Evolutionary conservation across 768 basidiomycete genomes (phyloP), one percentile per base, ranked within the genome.

Genomic region (Leccinum subtestaceum): DNA sequence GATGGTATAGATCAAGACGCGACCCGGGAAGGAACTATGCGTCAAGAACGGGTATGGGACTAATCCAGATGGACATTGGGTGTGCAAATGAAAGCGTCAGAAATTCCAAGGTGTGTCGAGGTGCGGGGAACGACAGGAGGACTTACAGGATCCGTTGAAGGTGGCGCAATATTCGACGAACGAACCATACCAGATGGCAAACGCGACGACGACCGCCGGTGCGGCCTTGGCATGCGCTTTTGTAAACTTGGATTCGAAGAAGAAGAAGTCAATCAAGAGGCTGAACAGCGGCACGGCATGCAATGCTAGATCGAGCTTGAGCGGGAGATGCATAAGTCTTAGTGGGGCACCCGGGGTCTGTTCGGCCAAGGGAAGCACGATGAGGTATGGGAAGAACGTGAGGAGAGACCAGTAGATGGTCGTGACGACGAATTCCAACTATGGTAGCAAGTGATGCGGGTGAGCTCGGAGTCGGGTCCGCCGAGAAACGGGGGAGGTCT

Each of bases 1-100:
- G 6, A 72, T 78, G 34, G 68, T 66, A 72, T 93, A 94, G 38
- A 93, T 89, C 7, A 69, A 72, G 12, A 86, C 61, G 13, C 91
- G 81, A 31, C 77, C 72, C 8, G 66, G 62, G 19, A 85, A 74
- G 0, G 83, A 74, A 66, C 80, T 86, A 17, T 85, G 63, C 0
- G 85, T 89, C 58, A 94, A 76, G 75, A 94, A 93, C 0, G 92
- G 92, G 72, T 94, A 93, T 27, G 91, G 89, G 75, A 92, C 89
- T 89, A 57, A 43, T 40, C 3, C 38, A 40, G 17, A 40, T 8
- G 8, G 38, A 5, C 53, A 52, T 40, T 34, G 23, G 12, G 51
- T 43, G 15, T 32, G 17, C 38, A 43, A 38, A 32, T 19, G 21
- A 47, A 32, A 52, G 7, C 21, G 29, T 60, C 32, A 58, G 43